Conservation (phyloP, 768 basidiomycete genomes). For the Suillus plorans region DNA sequence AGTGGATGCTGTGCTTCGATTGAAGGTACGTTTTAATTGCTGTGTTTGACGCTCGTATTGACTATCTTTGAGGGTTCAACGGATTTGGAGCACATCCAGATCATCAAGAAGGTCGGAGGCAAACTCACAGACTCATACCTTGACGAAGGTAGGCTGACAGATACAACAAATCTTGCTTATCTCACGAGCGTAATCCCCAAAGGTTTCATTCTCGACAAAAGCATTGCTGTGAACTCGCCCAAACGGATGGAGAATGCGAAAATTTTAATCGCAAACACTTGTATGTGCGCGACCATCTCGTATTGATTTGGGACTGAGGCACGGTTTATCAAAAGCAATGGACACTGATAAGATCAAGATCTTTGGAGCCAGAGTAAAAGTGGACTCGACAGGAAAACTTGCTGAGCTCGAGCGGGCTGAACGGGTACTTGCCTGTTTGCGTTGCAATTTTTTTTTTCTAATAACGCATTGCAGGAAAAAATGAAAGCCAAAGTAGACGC, state of each 20-base stretch:
- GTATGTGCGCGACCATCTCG: slow-evolving; percentile 44
- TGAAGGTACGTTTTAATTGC: slow-evolving; percentile 57
- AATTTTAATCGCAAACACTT: slow-evolving; percentile 98
- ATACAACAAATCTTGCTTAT: background rate
- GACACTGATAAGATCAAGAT: slow-evolving; percentile 99
- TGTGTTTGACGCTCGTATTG: background rate
- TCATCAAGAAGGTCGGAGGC: slow-evolving; percentile 99
- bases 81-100: slow-evolving; percentile 96
- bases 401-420: slow-evolving; percentile 98
- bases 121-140: slow-evolving; percentile 98
- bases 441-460: background rate
- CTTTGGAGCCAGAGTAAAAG: slow-evolving; percentile 94
- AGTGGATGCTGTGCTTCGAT: slow-evolving; percentile 90
- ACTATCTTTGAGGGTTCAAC: slow-evolving; percentile 72
- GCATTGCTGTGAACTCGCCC: slow-evolving; percentile 90
- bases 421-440: slow-evolving; percentile 46
- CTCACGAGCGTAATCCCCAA: slow-evolving; percentile 1
- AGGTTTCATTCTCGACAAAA: slow-evolving; percentile 98
- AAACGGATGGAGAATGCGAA: slow-evolving; percentile 94
- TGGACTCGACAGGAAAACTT: slow-evolving; percentile 93
- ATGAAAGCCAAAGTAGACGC: slow-evolving; percentile 98
- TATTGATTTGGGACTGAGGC: background rate
- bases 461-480: slow-evolving; percentile 70
- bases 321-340: slow-evolving; percentile 64
- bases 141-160: slow-evolving; percentile 72